These are phyloP conservation scores for Speleostelium caveatum DNA, from an alignment of 78 protist genomes.

Conservation along the genomic window DNA sequence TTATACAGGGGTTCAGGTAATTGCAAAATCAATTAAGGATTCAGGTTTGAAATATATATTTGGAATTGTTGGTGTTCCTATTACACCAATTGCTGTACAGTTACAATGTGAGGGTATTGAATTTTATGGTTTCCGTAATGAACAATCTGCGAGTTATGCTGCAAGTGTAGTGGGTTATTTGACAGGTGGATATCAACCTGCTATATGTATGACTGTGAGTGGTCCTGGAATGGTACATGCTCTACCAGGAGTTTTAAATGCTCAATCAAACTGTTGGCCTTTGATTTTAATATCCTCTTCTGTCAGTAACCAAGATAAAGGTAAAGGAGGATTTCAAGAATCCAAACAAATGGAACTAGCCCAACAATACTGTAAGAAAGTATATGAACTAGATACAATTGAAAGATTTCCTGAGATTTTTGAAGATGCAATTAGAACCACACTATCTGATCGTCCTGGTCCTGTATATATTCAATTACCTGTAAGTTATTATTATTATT, in stretches of 20 bases:
- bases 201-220: conserved; percentile 69
- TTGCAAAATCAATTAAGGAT: conserved; percentile 29
- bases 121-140: conserved; percentile 61
- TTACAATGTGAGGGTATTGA: conserved; percentile 34
- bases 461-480: conserved; percentile 74
- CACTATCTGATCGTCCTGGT: conserved; percentile 66
- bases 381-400: not conserved
- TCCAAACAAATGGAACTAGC: conserved; percentile 52
- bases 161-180: conserved; percentile 80
- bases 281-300: conserved; percentile 73
- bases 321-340: conserved; percentile 78
- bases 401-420: conserved; percentile 42
- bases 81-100: conserved; percentile 52
- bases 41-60: conserved; percentile 54
- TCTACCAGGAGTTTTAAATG: conserved; percentile 75
- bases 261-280: conserved; percentile 84
- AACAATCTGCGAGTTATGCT: conserved; percentile 75
- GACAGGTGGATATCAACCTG: conserved; percentile 76
- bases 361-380: conserved; percentile 34
- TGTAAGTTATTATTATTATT: not conserved
- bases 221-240: conserved; percentile 87
- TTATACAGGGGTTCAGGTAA: conserved; percentile 10
- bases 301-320: not conserved
- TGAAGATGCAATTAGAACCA: conserved; percentile 20
- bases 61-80: conserved; percentile 84